Percentiles rank a stretch among this genome's conserved stretches.
These are phyloP conservation scores for Claviceps sp. DNA, from an alignment of 2,329 filamentous ascomycete genomes.

Conservation along the genomic window DNA sequence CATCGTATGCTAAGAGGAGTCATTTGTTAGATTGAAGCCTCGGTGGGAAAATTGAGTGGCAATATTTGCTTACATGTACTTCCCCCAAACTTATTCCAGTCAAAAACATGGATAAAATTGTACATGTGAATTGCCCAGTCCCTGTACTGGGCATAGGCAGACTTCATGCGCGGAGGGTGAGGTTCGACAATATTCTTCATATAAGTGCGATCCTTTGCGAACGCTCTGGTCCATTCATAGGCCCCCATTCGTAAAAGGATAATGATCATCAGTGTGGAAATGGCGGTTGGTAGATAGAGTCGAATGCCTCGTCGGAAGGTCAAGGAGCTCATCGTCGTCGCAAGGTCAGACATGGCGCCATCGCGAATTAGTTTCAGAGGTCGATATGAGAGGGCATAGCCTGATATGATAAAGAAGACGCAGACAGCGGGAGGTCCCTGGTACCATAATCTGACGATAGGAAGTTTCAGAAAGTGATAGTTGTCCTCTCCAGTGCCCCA, in stretches of 20 bases:
- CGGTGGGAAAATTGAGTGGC: not conserved
- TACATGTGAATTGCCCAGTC: slow-evolving; percentile 37
- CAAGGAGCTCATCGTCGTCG: slow-evolving; percentile 33
- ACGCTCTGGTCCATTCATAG: slow-evolving; percentile 35
- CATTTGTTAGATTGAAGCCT: slow-evolving; percentile 10
- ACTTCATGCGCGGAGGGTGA: slow-evolving; percentile 27
- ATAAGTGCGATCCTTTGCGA: slow-evolving; percentile 28
- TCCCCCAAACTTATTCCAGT: slow-evolving; percentile 34
- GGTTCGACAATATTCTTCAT: slow-evolving; percentile 36
- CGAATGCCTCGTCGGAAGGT: slow-evolving; percentile 38
- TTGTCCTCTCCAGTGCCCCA: slow-evolving; percentile 32
- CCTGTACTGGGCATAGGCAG: slow-evolving; percentile 24
- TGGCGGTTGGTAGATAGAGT: slow-evolving; percentile 36
- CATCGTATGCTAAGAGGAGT: slow-evolving; percentile 29
- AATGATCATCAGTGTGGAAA: slow-evolving; percentile 35
- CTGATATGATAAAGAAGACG: slow-evolving; percentile 50
- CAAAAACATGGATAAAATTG: slow-evolving; percentile 36
- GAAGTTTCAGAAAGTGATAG: slow-evolving; percentile 35
- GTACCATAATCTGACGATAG: slow-evolving; percentile 39
- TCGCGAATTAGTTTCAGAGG: slow-evolving; percentile 33
- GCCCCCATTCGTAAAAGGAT: slow-evolving; percentile 29
- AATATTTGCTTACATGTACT: slow-evolving; percentile 23
- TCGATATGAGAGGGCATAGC: slow-evolving; percentile 44
- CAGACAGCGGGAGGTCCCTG: slow-evolving; percentile 44
- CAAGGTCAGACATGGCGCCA: slow-evolving; percentile 25